phyloP scores from a whole-genome alignment of 192 early-diverging fungal species.

The Backusella sp. region DNA sequence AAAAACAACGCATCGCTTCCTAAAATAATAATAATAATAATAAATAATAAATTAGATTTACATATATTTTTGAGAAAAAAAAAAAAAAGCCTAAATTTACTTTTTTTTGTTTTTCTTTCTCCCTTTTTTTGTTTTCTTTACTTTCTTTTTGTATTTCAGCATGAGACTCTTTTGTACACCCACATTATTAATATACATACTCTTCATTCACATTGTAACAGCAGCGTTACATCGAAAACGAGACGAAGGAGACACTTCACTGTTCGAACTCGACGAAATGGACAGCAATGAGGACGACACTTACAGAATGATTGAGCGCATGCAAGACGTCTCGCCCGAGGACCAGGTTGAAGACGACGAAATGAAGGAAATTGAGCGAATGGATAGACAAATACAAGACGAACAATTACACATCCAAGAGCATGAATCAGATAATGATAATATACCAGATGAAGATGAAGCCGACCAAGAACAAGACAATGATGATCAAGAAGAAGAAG shows the following conservation, averaged over 20 bases:
- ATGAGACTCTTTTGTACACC: conserved; percentile 5
- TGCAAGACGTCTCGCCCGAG: neutral
- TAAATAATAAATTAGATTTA: neutral
- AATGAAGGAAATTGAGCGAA: conserved; percentile 13
- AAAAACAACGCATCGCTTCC: neutral
- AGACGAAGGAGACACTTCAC: conserved; percentile 1
- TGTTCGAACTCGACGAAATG: conserved; percentile 4
- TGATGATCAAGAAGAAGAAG: conserved; percentile 10
- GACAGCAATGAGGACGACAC: conserved; percentile 1
- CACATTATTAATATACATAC: neutral
- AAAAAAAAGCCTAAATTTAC: neutral
- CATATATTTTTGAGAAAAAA: neutral
- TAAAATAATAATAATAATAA: conserved; percentile 8
- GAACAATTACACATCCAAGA: conserved; percentile 11
- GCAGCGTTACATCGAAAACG: neutral
- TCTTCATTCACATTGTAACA: conserved; percentile 3
- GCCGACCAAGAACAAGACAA: conserved; percentile 7
- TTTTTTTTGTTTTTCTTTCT: neutral
- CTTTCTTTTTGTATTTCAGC: neutral
- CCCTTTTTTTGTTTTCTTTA: neutral
- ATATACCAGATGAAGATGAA: conserved; percentile 9
- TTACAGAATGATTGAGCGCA: neutral
- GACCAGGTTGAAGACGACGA: conserved; percentile 8
- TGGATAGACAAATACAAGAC: conserved; percentile 4
- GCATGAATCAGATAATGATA: neutral